Base-by-base conservation (phyloP, 2,329 filamentous ascomycete species). In the Didymella glomerata region DNA sequence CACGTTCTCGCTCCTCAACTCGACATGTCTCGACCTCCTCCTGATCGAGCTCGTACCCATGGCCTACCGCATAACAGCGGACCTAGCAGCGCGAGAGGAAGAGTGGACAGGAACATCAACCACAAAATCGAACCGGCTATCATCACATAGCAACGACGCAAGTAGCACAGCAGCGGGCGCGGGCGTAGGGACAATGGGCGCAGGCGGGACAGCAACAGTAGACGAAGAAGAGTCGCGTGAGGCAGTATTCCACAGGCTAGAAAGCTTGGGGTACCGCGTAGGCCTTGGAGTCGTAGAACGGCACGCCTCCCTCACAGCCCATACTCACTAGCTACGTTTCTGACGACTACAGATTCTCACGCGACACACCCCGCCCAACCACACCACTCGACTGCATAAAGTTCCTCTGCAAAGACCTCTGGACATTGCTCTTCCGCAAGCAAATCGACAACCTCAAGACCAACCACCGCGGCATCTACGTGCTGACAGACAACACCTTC, bases 401-500 rank as follows among this genome's bases (percentile, higher is more conserved):
- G 77, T 98, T 99, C 74, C 84, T 99, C 48, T 99, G 95, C 86
- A 99, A 99, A 82, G 95, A 99, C 77, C 84, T 99, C 44, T 99
- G 95, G 95, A 93, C 88, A 32, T 84, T 98, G 20, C 86, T 97
- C 16, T 99, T 97, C 78, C 86, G 91, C 75, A 99, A 99, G 80
- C 96, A 98, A 77, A 92, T 99, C 73, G 95, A 99, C 79, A 99
- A 99, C 76, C 84, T 99, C 46, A 99, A 99, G 80, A 99, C 95
- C 9, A 99, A 99, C 75, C 95, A 99, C 76, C 84, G 95, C 18
- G 95, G 95, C 49, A 93, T 98, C 67, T 99, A 97, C 77, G 95
- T 99, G 42, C 82, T 99, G 51, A 98, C 94, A 14, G 95, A 99
- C 79, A 93, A 93, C 75, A 83, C 89, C 10, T 99, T 99, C 80